A percentile compares a stretch with the other conserved stretches of the same genome.
Conservation (phyloP, 345 rosid species). For the Salix caprea region DNA sequence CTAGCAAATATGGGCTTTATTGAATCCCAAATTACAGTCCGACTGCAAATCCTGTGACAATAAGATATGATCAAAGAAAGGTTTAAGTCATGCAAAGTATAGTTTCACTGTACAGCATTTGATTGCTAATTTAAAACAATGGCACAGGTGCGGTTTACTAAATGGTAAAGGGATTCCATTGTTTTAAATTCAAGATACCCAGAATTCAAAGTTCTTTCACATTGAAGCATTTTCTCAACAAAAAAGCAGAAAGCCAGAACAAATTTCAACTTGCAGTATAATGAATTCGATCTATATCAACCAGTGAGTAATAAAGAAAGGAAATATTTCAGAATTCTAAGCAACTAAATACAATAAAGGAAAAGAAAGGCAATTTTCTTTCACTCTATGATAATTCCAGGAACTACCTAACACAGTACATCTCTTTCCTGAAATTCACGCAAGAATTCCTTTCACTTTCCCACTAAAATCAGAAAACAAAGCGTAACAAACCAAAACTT, state of each 20-base stretch:
- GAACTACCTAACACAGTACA: background rate
- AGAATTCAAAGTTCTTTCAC: background rate
- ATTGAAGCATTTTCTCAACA: background rate
- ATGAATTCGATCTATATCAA: background rate
- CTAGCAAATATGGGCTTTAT: background rate
- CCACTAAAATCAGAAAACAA: background rate
- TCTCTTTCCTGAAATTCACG: background rate
- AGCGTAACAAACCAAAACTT: background rate
- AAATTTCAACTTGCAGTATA: background rate
- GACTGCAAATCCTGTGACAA: constrained; percentile 5
- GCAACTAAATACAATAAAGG: background rate
- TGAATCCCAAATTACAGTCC: background rate
- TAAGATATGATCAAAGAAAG: background rate
- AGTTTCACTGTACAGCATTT: background rate
- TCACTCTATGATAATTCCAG: background rate
- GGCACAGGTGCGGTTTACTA: background rate
- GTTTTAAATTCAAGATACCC: background rate
- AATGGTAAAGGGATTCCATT: background rate
- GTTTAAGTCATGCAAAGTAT: background rate
- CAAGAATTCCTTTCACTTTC: background rate
- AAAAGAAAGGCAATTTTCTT: background rate
- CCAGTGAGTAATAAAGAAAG: background rate
- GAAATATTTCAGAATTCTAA: background rate
- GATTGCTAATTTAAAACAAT: background rate
- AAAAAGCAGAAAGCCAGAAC: background rate